Conservation (phyloP, 768 basidiomycete species). For the Terana coerulea region DNA sequence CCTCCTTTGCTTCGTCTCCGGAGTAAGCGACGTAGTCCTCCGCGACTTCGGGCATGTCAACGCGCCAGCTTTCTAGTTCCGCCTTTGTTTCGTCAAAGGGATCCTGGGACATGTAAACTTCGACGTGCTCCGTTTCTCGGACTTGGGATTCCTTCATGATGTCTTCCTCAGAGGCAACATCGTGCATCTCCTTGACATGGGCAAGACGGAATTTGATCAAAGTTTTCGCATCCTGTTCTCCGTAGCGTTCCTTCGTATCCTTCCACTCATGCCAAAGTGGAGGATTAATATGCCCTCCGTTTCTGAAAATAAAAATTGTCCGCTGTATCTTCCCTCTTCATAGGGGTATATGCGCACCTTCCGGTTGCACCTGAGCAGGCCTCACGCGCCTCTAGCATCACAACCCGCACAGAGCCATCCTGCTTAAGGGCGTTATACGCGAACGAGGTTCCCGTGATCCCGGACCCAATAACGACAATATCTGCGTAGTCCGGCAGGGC, state of each 20-base stretch:
- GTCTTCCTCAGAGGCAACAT: conserved; percentile 50
- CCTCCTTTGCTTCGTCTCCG: conserved; percentile 32
- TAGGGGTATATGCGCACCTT: conserved; percentile 38
- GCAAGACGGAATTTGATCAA: conserved; percentile 60
- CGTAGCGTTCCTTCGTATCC: conserved; percentile 41
- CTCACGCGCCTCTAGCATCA: conserved; percentile 82
- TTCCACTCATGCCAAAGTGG: conserved; percentile 56
- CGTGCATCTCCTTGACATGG: conserved; percentile 47
- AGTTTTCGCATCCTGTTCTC: conserved; percentile 42
- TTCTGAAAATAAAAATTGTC: no score
- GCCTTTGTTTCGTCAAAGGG: conserved; percentile 41
- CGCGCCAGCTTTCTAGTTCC: conserved; percentile 40
- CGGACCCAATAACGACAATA: conserved; percentile 72
- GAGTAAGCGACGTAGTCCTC: conserved; percentile 25
- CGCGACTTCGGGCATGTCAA: conserved; percentile 50
- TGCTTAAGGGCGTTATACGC: conserved; percentile 49
- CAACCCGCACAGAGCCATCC: conserved; percentile 37
- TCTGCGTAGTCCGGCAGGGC: conserved; percentile 51
- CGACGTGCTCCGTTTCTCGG: conserved; percentile 53
- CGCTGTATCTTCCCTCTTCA: no score
- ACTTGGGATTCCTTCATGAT: conserved; percentile 52
- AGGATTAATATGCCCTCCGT: conserved; percentile 68
- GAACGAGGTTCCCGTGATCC: conserved; percentile 66
- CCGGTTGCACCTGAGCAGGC: conserved; percentile 73
- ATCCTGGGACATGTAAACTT: conserved; percentile 46